Conservation (phyloP, 192 early-diverging fungal genomes). For the Backusella mclennaniae region DNA sequence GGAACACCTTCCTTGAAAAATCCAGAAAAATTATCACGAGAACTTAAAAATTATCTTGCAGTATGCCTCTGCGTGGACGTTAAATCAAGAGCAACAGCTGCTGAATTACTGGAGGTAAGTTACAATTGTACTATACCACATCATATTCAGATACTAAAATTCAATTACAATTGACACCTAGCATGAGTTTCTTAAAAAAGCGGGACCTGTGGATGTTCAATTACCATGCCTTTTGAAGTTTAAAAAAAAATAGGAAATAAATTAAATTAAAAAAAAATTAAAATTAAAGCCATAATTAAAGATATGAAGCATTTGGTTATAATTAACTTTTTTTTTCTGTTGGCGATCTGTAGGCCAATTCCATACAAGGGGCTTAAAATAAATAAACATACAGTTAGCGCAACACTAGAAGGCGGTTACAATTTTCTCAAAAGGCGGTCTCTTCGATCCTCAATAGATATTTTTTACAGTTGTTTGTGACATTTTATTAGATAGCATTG, state of each 20-base stretch:
- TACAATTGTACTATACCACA: not conserved
- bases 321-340: not conserved
- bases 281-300: not conserved
- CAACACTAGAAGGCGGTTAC: too few species aligned
- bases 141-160: not conserved
- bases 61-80: conserved; percentile 62
- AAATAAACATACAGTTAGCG: not conserved
- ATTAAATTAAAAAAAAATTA: conserved; percentile 1
- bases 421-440: too few species aligned
- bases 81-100: conserved; percentile 76
- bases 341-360: not conserved
- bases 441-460: too few species aligned
- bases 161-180: conserved; percentile 20
- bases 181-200: conserved; percentile 72
- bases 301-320: not conserved
- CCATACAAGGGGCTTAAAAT: not conserved
- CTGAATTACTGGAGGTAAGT: conserved; percentile 70
- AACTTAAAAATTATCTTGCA: conserved; percentile 59
- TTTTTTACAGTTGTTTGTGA: too few species aligned
- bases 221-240: conserved; percentile 22
- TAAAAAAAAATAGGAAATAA: conserved; percentile 13
- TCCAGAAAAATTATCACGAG: conserved; percentile 50
- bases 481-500: too few species aligned
- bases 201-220: conserved; percentile 42
- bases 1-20: conserved; percentile 87